Base-by-base conservation (phyloP, 441 rosid genomes). In the Sinapis alba region DNA sequence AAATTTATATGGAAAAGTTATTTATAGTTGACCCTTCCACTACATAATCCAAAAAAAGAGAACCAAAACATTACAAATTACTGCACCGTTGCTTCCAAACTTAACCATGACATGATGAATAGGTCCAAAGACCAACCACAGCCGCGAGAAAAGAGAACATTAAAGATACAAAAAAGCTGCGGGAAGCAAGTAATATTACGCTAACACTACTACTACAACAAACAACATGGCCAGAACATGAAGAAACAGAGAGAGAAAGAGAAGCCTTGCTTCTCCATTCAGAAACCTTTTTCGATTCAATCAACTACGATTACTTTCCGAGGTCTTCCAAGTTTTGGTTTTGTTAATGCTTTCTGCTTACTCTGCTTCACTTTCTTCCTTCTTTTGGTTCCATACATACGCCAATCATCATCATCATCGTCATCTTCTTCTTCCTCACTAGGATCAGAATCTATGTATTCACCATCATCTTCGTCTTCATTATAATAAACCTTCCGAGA, bases 361-460 rank as follows among this genome's bases (percentile, higher is more conserved):
- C 68, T 62, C 50, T 56, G 83, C 70, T 81, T 84, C 1, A 30
- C 73, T 64, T 73, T 86, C 87, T 84, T 89, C 38, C 71, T 84
- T 54, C 5, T 84, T 43, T 47, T 83, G 4, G 53, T 77, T 65
- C 61, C 59, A 76, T 24, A 82, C 87, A 87, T 79, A 23, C 1
- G 28, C 81, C 81, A 78, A 13, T 72, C 90, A 13, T 41, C 54
- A 15, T 47, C 54, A 47, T 47, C 53, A 8, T 83, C 83, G 1
- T 77, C 71, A 0, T 77, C 94, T 1, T 85, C 85, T 24, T 83
- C 85, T 2, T 87, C 87, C 57, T 81, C 87, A 75, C 89, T 86
- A 6, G 83, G 27, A 27, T 90, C 97, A 13, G 90, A 86, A 66
- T 80, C 92, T 72, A 87, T 78, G 66, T 73, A 89, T 15, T 74